Evolutionary conservation across 768 basidiomycete species (phyloP).

Genomic region (Mycena haematopus): DNA sequence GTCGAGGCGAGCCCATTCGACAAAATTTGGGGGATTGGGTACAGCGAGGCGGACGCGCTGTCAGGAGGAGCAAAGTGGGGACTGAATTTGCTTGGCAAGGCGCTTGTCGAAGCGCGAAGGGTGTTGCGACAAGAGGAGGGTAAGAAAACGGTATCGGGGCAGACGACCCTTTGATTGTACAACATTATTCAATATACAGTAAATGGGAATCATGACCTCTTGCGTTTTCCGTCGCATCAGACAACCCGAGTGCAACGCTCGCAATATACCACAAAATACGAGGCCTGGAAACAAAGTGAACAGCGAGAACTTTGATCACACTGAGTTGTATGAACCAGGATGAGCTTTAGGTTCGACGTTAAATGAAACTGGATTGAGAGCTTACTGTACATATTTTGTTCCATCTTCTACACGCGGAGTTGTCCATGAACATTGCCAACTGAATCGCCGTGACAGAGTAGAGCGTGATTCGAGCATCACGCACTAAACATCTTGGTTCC

Average conservation of each 20-base stretch:
- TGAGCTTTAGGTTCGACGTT: not conserved
- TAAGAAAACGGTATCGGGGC: not conserved
- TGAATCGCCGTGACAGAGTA: conserved; percentile 24
- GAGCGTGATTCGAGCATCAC: conserved; percentile 32
- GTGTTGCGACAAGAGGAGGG: conserved; percentile 41
- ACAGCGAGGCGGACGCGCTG: conserved; percentile 55
- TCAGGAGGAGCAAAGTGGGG: conserved; percentile 55
- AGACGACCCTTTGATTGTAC: not conserved
- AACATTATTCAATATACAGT: too few species aligned
- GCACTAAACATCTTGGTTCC: not conserved
- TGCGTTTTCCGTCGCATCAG: not conserved
- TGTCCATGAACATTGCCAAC: conserved; percentile 21
- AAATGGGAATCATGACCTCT: not conserved
- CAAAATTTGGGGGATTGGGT: conserved; percentile 70
- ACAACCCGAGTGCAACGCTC: conserved; percentile 33
- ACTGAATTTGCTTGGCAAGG: conserved; percentile 59
- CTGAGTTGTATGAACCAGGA: conserved; percentile 8
- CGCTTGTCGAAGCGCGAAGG: conserved; percentile 48
- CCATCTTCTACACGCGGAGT: conserved; percentile 28
- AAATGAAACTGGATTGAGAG: not conserved
- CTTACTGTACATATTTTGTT: conserved; percentile 30
- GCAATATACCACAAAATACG: conserved; percentile 41
- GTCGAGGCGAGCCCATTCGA: conserved; percentile 68
- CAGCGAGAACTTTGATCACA: not conserved
- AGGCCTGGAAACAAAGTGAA: conserved; percentile 29